Conservation (phyloP, 257 asterid genomes). For the Ilex asprella region DNA sequence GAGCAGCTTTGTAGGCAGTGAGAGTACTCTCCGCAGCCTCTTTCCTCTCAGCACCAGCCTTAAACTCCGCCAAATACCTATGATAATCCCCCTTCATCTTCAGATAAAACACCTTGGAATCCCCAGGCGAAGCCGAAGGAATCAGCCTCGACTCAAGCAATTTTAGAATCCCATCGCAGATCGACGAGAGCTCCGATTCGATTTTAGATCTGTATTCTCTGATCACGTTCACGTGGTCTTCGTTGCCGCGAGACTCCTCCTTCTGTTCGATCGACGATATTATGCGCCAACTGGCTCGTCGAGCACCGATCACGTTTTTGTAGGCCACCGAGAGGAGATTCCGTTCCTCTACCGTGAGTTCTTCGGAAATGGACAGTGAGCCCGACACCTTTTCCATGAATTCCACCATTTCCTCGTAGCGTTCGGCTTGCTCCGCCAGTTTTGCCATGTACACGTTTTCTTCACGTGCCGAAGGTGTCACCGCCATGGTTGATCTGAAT, state of each 20-base stretch:
- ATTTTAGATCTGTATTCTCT: constrained; percentile 63
- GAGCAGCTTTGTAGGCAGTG: constrained; percentile 80
- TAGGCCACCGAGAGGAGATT: constrained; percentile 69
- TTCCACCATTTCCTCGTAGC: constrained; percentile 75
- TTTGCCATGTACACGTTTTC: constrained; percentile 78
- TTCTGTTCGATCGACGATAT: constrained; percentile 74
- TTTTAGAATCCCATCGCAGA: constrained; percentile 72
- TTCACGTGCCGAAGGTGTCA: constrained; percentile 43
- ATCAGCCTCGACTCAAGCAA: constrained; percentile 49
- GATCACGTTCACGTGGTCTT: constrained; percentile 51
- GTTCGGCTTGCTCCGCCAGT: constrained; percentile 72
- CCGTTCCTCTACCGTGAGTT: constrained; percentile 62
- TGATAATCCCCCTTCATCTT: constrained; percentile 88
- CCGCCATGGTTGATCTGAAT: constrained; percentile 18
- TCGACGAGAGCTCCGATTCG: constrained; percentile 52
- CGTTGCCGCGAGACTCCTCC: constrained; percentile 82
- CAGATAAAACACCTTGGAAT: constrained; percentile 73
- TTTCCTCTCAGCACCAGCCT: constrained; percentile 56
- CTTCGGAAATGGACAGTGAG: constrained; percentile 41
- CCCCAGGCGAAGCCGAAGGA: constrained; percentile 56
- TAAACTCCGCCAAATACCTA: constrained; percentile 75
- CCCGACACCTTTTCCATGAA: constrained; percentile 63
- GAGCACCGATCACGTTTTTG: constrained; percentile 68
- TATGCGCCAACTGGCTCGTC: constrained; percentile 71
- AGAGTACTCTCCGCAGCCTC: constrained; percentile 86